Evolutionary conservation across 441 rosid species (phyloP).

Genomic region (Mallotus repandus): DNA sequence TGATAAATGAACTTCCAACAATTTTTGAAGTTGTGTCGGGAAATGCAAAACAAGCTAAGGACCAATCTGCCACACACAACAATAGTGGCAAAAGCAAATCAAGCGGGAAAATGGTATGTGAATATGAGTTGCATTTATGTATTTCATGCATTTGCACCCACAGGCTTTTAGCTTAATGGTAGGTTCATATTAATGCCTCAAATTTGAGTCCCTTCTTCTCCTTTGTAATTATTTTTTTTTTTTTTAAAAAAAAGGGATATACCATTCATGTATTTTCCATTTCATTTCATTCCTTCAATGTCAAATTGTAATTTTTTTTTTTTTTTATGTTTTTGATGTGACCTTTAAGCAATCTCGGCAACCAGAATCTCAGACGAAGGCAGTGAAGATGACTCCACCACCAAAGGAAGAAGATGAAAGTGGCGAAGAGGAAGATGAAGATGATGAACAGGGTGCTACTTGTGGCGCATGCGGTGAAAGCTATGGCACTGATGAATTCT

Average conservation of each 20-base stretch:
- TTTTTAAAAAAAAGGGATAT: too few species aligned
- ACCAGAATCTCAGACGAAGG: slow-evolving; percentile 48
- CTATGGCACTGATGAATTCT: slow-evolving; percentile 82
- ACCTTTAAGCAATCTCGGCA: slow-evolving; percentile 48
- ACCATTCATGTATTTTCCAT: background rate
- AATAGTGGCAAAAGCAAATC: slow-evolving; percentile 68
- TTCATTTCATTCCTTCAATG: background rate
- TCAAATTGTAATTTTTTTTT: slow-evolving; percentile 4
- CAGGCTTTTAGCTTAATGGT: too few species aligned
- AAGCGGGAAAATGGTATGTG: slow-evolving; percentile 56
- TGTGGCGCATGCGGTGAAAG: slow-evolving; percentile 96
- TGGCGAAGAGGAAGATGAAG: slow-evolving; percentile 87
- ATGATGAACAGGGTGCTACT: slow-evolving; percentile 83
- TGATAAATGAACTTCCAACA: slow-evolving; percentile 84
- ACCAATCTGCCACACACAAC: slow-evolving; percentile 57
- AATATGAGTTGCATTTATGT: background rate
- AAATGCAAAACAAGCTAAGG: slow-evolving; percentile 64
- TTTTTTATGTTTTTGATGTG: background rate
- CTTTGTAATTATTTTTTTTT: too few species aligned
- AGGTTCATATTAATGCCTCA: too few species aligned
- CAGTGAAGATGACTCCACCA: slow-evolving; percentile 53
- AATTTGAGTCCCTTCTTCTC: too few species aligned
- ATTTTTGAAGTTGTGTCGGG: slow-evolving; percentile 87
- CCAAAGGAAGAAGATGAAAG: slow-evolving; percentile 74
- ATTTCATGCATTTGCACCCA: background rate